phyloP scores from a whole-genome alignment of 2,329 filamentous ascomycete species.

The Trichoderma cornu-damae region DNA sequence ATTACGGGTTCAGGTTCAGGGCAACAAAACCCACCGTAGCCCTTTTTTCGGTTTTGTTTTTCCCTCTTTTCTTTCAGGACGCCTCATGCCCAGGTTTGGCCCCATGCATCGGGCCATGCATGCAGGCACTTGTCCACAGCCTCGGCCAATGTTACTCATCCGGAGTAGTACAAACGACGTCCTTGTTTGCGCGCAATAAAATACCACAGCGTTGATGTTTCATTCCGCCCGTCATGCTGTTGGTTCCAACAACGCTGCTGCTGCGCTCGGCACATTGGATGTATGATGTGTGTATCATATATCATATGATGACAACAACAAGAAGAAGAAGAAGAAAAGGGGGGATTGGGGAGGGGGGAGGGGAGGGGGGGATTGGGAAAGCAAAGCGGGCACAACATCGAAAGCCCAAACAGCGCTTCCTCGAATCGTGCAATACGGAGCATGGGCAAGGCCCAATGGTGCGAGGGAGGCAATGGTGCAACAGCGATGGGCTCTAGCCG shows the following conservation, averaged over 20 bases:
- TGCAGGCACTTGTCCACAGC: slow-evolving; percentile 13
- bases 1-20: background rate
- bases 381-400: background rate
- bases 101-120: slow-evolving; percentile 19
- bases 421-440: background rate
- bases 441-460: too few species aligned
- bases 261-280: background rate
- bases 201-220: background rate
- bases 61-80: too few species aligned
- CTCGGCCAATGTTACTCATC: slow-evolving; percentile 16
- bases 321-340: background rate
- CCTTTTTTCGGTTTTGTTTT: too few species aligned
- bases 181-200: slow-evolving; percentile 1
- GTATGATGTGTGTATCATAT: slow-evolving; percentile 18
- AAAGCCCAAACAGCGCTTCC: background rate
- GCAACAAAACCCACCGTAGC: background rate
- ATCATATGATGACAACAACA: slow-evolving; percentile 4
- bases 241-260: slow-evolving; percentile 4
- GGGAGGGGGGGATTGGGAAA: background rate
- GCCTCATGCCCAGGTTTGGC: slow-evolving; percentile 19
- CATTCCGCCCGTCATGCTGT: slow-evolving; percentile 6
- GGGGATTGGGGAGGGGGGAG: background rate
- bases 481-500: background rate
- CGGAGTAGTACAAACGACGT: slow-evolving; percentile 13
- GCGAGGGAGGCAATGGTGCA: background rate